A percentile compares a stretch with the other conserved stretches of the same genome.
These are phyloP conservation scores for Massospora cicadina DNA, from an alignment of 371 early-diverging fungal species.

Conservation along the genomic window DNA sequence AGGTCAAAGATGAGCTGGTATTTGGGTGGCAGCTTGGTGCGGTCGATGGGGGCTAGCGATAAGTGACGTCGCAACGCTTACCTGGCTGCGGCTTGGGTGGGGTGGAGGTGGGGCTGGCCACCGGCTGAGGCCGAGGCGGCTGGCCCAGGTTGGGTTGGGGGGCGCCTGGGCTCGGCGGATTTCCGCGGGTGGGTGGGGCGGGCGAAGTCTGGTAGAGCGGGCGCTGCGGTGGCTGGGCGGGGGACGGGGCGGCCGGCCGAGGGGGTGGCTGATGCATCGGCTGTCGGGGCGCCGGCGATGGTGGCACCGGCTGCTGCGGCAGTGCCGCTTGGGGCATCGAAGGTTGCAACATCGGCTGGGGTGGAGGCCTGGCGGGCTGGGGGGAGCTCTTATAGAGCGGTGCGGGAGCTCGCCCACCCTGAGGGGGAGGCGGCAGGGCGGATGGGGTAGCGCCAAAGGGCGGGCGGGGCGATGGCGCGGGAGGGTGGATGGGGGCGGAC, in stretches of 20 bases:
- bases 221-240: constrained; percentile 13
- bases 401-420: neutral
- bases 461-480: constrained; percentile 12
- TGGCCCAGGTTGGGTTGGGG: neutral
- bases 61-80: constrained; percentile 8
- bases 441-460: constrained; percentile 15
- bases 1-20: constrained; percentile 36
- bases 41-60: constrained; percentile 43
- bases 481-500: constrained; percentile 13
- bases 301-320: constrained; percentile 11
- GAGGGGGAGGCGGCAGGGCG: constrained; percentile 13
- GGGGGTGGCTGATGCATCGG: neutral
- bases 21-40: constrained; percentile 51
- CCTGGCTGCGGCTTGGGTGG: neutral
- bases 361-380: constrained; percentile 15
- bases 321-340: constrained; percentile 13
- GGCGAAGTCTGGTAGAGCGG: constrained; percentile 12
- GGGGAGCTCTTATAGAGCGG: constrained; percentile 7
- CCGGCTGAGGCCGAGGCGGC: constrained; percentile 15
- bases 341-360: constrained; percentile 12
- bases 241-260: constrained; percentile 14
- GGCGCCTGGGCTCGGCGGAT: neutral
- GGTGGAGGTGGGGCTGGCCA: constrained; percentile 2
- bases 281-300: constrained; percentile 11
- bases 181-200: constrained; percentile 17